Percentiles rank a stretch among this genome's conserved stretches.
Conservation (phyloP, 139 green algal genomes). For the Eudorina sp. region DNA sequence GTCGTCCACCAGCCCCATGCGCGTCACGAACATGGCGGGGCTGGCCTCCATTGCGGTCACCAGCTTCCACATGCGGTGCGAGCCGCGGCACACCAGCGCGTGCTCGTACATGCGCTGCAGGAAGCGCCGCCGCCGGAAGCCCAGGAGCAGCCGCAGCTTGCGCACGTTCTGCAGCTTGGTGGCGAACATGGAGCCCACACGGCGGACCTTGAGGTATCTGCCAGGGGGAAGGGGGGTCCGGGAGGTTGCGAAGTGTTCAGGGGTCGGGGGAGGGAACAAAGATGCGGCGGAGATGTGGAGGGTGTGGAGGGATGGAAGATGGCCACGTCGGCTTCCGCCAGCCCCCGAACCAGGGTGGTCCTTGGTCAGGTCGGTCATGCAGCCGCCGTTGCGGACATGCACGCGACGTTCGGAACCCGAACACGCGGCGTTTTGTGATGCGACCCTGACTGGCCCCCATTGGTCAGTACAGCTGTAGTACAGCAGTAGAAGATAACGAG, state of each 20-base stretch:
- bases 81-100: constrained; percentile 17
- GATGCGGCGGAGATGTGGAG: not conserved
- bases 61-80: constrained; percentile 62
- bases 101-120: constrained; percentile 59
- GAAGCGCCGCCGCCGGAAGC: constrained; percentile 45
- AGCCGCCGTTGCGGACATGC: too few species aligned
- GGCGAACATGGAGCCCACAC: constrained; percentile 40
- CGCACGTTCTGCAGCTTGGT: constrained; percentile 60
- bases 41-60: constrained; percentile 59
- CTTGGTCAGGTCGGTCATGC: too few species aligned
- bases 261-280: too few species aligned
- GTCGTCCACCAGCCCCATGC: constrained; percentile 57
- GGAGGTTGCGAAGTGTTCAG: too few species aligned
- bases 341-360: too few species aligned
- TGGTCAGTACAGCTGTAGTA: too few species aligned
- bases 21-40: constrained; percentile 35
- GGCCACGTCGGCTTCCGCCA: too few species aligned
- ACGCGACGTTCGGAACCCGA: too few species aligned
- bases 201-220: constrained; percentile 62
- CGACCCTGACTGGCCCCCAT: too few species aligned
- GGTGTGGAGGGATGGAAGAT: not conserved
- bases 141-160: constrained; percentile 62
- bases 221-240: not conserved
- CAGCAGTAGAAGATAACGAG: too few species aligned
- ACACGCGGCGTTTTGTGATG: too few species aligned